Conservation (phyloP, 2,329 filamentous ascomycete species). For the Atkinsonella texensis region DNA sequence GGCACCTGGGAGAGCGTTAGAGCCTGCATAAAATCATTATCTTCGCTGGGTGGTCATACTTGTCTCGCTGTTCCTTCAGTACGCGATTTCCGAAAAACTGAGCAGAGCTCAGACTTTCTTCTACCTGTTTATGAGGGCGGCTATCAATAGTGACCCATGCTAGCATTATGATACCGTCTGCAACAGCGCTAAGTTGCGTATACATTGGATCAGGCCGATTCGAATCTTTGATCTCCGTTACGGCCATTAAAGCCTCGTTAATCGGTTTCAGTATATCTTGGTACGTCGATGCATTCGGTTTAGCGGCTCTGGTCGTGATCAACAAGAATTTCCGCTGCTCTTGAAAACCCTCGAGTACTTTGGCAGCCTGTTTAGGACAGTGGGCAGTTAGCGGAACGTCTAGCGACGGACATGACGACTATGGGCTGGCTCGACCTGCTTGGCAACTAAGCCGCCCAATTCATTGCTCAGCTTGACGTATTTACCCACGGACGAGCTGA, state of each 20-base stretch:
- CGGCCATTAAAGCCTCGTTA: constrained; percentile 67
- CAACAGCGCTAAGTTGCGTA: constrained; percentile 74
- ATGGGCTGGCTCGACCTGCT: constrained; percentile 47
- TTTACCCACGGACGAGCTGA: constrained; percentile 60
- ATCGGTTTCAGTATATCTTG: constrained; percentile 77
- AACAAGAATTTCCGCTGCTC: constrained; percentile 82
- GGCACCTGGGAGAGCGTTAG: constrained; percentile 43
- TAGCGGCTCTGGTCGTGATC: constrained; percentile 82
- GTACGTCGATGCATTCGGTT: constrained; percentile 62
- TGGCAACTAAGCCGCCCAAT: constrained; percentile 63
- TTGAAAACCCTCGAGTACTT: constrained; percentile 55
- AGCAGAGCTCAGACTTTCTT: constrained; percentile 69
- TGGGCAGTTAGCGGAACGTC: constrained; percentile 50
- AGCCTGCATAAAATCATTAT: neutral
- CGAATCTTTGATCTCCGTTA: constrained; percentile 68
- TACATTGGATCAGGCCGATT: constrained; percentile 67
- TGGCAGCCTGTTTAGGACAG: constrained; percentile 36
- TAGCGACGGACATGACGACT: too few relatives aligned
- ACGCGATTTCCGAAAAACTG: constrained; percentile 95
- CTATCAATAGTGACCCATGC: constrained; percentile 81
- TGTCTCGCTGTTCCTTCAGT: constrained; percentile 77
- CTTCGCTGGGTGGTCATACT: constrained; percentile 20
- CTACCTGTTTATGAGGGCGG: constrained; percentile 76
- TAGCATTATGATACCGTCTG: constrained; percentile 79
- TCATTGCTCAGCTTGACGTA: constrained; percentile 70